Evolutionary conservation across 202 grass and related monocot species (phyloP), one percentile per base, ranked within the genome.

Genomic region (Setaria italica): DNA sequence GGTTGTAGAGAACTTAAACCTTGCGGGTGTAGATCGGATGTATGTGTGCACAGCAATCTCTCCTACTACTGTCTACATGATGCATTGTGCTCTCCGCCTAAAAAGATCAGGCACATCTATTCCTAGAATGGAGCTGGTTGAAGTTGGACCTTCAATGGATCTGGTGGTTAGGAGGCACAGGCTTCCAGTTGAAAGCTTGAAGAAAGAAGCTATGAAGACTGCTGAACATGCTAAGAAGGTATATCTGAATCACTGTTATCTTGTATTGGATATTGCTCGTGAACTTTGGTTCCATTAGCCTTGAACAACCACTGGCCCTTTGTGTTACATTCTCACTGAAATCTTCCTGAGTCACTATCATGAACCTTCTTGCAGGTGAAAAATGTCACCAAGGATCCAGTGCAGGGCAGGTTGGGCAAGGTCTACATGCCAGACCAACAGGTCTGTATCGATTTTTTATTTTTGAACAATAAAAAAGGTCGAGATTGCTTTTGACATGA

Each of bases 61-160:
- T 63, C 86, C 93, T 49, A 94, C 77, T 62, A 92, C 88, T 48
- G 90, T 99, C 14, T 76, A 91, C 72, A 85, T 99, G 88, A 89
- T 82, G 73, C 97, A 99, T 67, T 99, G 93, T 85, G 93, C 93
- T 80, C 86, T 95, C 54, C 84, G 87, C 30, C 91, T 95, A 14
- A 95, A 95, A 89, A 92, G 82, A 76, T 99, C 96, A 0, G 96
- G 93, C 77, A 94, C 96, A 25, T 39, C 89, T 45, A 82, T 99
- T 82, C 93, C 96, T 56, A 94, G 93, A 79, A 95, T 99, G 88
- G 96, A 99, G 76, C 84, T 99, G 77, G 91, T 95, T 72, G 96
- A 98, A 87, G 96, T 98, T 71, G 96, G 96, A 19, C 93, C 96
- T n/a, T 95, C 91, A 9, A 94, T 98, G 93, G 93, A 98, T 66